These are phyloP conservation scores for Scheffersomyces lignicola DNA, from an alignment of 1,139 yeast species.

Conservation along the genomic window DNA sequence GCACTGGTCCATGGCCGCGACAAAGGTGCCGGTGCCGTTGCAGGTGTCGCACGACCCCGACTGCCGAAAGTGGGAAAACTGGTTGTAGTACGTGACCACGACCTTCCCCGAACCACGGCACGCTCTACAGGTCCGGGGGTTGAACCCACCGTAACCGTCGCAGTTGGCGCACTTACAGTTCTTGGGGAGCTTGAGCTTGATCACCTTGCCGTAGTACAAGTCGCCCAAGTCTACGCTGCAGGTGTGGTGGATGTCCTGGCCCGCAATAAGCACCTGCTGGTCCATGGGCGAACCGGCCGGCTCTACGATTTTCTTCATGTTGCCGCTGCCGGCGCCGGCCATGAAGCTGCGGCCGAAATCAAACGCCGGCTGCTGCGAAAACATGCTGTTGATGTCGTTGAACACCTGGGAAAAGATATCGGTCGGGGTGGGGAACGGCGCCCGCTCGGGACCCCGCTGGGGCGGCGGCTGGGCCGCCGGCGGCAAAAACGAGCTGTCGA, in stretches of 20 bases:
- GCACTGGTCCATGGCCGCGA: conserved; percentile 26
- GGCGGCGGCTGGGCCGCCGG: conserved; percentile 7
- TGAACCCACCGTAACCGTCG: conserved; percentile 38
- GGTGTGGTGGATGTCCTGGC: conserved; percentile 45
- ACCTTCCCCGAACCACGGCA: conserved; percentile 44
- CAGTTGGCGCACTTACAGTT: conserved; percentile 35
- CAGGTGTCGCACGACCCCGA: conserved; percentile 36
- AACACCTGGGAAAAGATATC: conserved; percentile 43
- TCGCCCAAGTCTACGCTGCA: conserved; percentile 39
- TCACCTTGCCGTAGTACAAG: conserved; percentile 38
- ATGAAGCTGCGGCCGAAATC: conserved; percentile 6
- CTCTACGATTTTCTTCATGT: conserved; percentile 22
- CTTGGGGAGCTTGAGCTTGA: conserved; percentile 42
- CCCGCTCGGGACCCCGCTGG: conserved; percentile 7
- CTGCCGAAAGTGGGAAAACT: conserved; percentile 36
- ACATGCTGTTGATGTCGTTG: conserved; percentile 35
- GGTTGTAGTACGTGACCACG: conserved; percentile 30
- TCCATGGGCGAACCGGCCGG: conserved; percentile 19
- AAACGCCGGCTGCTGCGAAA: conserved; percentile 18
- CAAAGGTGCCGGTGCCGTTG: conserved; percentile 34
- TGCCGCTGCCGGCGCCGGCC: conserved; percentile 3
- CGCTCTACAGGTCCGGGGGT: conserved; percentile 31
- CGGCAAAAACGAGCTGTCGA: conserved; percentile 29
- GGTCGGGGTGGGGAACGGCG: conserved; percentile 16
- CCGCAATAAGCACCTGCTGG: conserved; percentile 17